Base-by-base conservation (phyloP, 2,329 filamentous ascomycete genomes). In the Diaporthe sp. region DNA sequence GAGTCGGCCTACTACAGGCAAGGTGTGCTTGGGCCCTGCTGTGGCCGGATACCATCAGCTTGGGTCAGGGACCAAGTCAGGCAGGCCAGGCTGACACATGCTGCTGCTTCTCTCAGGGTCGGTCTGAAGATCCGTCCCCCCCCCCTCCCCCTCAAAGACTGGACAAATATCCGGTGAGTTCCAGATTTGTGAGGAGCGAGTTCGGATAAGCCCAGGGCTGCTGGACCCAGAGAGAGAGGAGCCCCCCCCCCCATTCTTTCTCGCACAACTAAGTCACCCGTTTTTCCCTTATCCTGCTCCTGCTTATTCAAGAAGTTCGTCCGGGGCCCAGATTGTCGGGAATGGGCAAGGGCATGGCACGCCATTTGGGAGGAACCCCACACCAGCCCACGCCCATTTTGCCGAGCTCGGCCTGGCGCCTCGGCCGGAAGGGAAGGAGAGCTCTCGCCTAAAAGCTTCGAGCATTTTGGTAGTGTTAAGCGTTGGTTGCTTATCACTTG, bases 271-370 rank as follows among this genome's bases (percentile, higher is more conserved):
- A n/a, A n/a, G n/a, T 19, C 52, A 55, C 25, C 8, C 55, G 33
- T n/a, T 35, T n/a, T 35, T 25, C 12, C 61, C 30, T 50, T 25
- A 17, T 67, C 42, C 61, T 45, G 64, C 64, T 19, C 64, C 64
- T 67, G 45, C 64, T 67, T 52, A 28, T 67, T 52, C 64, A 52
- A 67, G 64, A 67, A 67, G 64, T 67, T 67, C 64, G 64, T 67
- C 64, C 64, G 64, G 45, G 64, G 45, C 64, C 64, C 64, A 67
- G 64, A 67, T 38, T 67, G 64, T 38, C 64, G 64, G 64, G 64
- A 67, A 67, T 2, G 42, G 22, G 30, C 58, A 42, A 38, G 61
- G 28, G 61, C 61, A 67, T 17, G 25, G 61, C 61, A 67, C 45
- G 42, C 61, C 61, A 67, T 67, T 35, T 35, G 61, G 30, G 28